These are phyloP conservation scores for Podila verticillata DNA, from an alignment of 192 early-diverging fungal genomes.

Conservation along the genomic window DNA sequence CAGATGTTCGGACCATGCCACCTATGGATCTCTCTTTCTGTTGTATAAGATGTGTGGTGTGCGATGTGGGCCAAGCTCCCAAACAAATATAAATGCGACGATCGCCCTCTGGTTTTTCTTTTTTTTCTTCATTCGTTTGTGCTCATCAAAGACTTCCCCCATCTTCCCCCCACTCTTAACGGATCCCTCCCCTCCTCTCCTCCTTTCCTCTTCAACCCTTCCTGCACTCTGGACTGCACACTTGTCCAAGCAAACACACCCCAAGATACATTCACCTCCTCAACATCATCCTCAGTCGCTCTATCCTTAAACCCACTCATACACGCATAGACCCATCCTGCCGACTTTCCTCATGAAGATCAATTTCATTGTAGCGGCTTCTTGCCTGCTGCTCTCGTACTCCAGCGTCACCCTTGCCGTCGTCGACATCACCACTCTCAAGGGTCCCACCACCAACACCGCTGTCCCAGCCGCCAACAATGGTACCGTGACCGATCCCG, in stretches of 20 bases:
- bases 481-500: conserved; percentile 12
- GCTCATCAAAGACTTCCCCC: too few relatives aligned
- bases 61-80: too few relatives aligned
- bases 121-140: too few relatives aligned
- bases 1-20: too few relatives aligned
- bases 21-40: too few relatives aligned
- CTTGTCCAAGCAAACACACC: background rate
- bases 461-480: conserved; percentile 5
- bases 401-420: background rate
- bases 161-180: too few relatives aligned
- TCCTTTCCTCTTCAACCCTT: background rate
- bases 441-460: conserved; percentile 8
- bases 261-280: background rate
- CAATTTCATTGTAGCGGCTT: background rate
- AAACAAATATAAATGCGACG: too few relatives aligned
- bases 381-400: background rate
- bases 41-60: too few relatives aligned
- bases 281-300: background rate
- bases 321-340: background rate
- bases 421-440: conserved; percentile 4
- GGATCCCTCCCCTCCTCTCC: background rate
- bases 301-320: background rate
- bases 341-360: background rate
- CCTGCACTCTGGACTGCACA: background rate
- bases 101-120: too few relatives aligned